A percentile compares a stretch with the other conserved stretches of the same genome.
Conservation (phyloP, 306 rosid species). For the Benincasa hispida region DNA sequence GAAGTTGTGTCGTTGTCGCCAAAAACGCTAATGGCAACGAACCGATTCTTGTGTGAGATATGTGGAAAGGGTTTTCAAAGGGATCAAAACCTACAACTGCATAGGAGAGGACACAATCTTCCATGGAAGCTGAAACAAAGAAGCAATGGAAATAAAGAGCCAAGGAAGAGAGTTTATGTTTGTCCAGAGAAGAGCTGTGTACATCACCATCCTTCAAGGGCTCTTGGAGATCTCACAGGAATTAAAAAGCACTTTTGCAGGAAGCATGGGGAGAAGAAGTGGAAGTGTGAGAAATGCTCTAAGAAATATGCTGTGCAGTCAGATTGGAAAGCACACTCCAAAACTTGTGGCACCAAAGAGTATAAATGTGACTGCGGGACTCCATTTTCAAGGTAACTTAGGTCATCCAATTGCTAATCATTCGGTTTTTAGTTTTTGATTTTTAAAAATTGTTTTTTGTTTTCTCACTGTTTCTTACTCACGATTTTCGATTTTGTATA, state of each 20-base stretch:
- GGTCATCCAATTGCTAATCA: no score
- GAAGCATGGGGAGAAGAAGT: slow-evolving; percentile 88
- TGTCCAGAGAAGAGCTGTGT: slow-evolving; percentile 80
- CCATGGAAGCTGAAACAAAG: slow-evolving; percentile 94
- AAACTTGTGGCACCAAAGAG: slow-evolving; percentile 83
- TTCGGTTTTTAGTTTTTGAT: no score
- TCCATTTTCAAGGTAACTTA: slow-evolving; percentile 52
- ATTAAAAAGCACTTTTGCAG: slow-evolving; percentile 90
- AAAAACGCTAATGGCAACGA: slow-evolving; percentile 79
- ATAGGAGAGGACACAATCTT: slow-evolving; percentile 76
- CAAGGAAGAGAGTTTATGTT: slow-evolving; percentile 63
- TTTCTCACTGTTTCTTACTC: no score
- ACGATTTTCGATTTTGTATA: no score
- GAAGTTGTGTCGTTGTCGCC: slow-evolving; percentile 85
- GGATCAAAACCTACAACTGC: slow-evolving; percentile 84
- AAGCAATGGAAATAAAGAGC: slow-evolving; percentile 35
- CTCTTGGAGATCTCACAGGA: slow-evolving; percentile 88
- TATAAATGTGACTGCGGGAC: slow-evolving; percentile 91
- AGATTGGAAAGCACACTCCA: slow-evolving; percentile 85
- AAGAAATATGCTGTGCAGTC: slow-evolving; percentile 88
- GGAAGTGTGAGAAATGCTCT: slow-evolving; percentile 88
- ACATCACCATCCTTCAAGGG: slow-evolving; percentile 70
- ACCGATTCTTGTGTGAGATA: slow-evolving; percentile 77
- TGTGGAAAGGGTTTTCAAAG: slow-evolving; percentile 89
- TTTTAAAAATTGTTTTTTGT: no score